Percentiles rank a stretch among this genome's conserved stretches.
Evolutionary conservation across 2,329 filamentous ascomycete species (phyloP).

Genomic region (Alternaria gansuensis): DNA sequence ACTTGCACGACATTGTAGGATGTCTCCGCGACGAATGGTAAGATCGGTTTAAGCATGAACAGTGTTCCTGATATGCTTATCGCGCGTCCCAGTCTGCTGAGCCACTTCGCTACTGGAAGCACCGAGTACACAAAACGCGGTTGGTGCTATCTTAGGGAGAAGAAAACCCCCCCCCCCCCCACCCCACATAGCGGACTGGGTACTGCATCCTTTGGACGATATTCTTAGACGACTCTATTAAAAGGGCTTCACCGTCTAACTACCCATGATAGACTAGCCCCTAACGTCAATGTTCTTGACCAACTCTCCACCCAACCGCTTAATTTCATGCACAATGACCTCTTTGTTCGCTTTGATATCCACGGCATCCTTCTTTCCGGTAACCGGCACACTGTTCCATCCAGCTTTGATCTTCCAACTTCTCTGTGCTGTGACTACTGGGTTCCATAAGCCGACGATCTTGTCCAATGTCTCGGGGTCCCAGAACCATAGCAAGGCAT

Average conservation of each 20-base stretch:
- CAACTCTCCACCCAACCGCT: slow-evolving; percentile 67
- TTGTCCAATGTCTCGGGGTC: slow-evolving; percentile 66
- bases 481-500: slow-evolving; percentile 81
- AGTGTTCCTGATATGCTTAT: slow-evolving; percentile 43
- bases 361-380: slow-evolving; percentile 36
- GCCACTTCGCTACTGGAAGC: not conserved
- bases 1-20: slow-evolving; percentile 53
- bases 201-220: not conserved
- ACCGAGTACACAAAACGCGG: not conserved
- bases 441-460: slow-evolving; percentile 73
- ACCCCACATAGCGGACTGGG: not conserved
- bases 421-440: slow-evolving; percentile 60
- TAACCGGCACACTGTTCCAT: slow-evolving; percentile 69
- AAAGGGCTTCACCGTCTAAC: not conserved
- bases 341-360: slow-evolving; percentile 71
- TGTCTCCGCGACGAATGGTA: slow-evolving; percentile 50
- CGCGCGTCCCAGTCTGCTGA: slow-evolving; percentile 13
- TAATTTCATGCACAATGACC: slow-evolving; percentile 76
- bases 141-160: not conserved
- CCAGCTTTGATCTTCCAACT: slow-evolving; percentile 75
- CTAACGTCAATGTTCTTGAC: slow-evolving; percentile 56
- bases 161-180: too few relatives aligned
- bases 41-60: slow-evolving; percentile 53
- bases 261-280: not conserved
- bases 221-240: not conserved